Percentiles rank a stretch among this genome's conserved stretches.
Evolutionary conservation across 768 basidiomycete species (phyloP).

Genomic region (Coprinopsis strossmayeri): DNA sequence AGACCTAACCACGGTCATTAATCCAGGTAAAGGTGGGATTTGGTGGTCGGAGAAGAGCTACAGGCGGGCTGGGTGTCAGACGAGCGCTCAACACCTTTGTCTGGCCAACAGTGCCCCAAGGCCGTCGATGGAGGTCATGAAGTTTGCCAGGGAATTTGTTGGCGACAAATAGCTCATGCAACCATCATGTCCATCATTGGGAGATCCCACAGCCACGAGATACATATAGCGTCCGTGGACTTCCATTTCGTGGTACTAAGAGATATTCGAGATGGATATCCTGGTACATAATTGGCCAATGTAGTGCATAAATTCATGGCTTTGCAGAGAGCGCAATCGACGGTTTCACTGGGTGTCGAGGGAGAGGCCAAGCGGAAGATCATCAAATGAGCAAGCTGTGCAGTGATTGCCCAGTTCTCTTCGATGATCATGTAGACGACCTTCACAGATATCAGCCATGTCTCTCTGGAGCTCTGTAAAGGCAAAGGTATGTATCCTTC

Average conservation of each 20-base stretch:
- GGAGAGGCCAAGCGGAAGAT: no score
- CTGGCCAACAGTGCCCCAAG: neutral
- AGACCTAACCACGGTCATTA: constrained; percentile 28
- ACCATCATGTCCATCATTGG: constrained; percentile 7
- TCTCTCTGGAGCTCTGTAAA: constrained; percentile 57
- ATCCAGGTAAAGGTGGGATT: neutral
- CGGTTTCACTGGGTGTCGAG: no score
- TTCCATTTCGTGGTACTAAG: neutral
- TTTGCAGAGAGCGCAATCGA: no score
- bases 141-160: constrained; percentile 5
- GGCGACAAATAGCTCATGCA: constrained; percentile 1
- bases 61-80: neutral
- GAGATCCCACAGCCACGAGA: constrained; percentile 8
- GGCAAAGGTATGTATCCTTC: constrained; percentile 16
- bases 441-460: constrained; percentile 26
- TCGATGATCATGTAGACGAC: no score
- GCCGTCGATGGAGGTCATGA: constrained; percentile 2
- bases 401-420: no score
- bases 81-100: constrained; percentile 3
- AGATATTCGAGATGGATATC: no score
- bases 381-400: no score
- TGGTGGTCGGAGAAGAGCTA: neutral
- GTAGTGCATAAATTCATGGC: no score
- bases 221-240: neutral
- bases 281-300: no score